Base-by-base conservation (phyloP, 208 protist species). In the Crithidia thermophila region DNA sequence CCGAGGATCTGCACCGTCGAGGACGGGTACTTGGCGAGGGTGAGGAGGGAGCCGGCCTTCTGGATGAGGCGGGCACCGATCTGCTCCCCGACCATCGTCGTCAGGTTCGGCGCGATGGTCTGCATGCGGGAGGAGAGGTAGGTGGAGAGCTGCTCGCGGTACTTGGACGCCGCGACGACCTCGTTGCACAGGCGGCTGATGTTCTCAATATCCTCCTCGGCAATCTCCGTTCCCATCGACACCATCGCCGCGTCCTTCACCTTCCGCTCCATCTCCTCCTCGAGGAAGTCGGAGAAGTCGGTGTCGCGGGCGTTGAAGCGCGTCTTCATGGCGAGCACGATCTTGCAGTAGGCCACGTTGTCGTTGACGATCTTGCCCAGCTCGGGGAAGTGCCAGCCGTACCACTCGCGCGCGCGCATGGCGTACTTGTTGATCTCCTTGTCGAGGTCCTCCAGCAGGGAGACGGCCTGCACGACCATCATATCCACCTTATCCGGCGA, bases 391-490 rank as follows among this genome's bases (percentile, higher is more conserved):
- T 99, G 98, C 98, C 98, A 99, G 31, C 98, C 98, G 82, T 99
- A 99, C 98, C 98, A 99, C 90, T 99, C 98, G 45, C 88, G 86
- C 25, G 98, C 93, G 50, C 98, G 91, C 99, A 99, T 99, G 8
- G 94, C 98, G 80, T 99, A 99, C 67, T 98, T 99, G 87, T 99
- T 99, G 50, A 99, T 91, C 79, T 99, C 99, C 84, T 99, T 99
- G 79, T 99, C 98, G 9, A 99, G 75, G 67, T 99, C 98, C 75
- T 99, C 98, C 4, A 99, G 84, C 16, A 99, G 87, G 8, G 89
- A 86, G 51, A 99, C 98, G 27, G 99, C 98, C 87, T 99, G 98
- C 52, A 99, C 98, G 50, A 99, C 99, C 99, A 99, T 99, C 72
- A 98, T 98, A 71, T 99, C 99, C 60, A 99, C 98, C 93, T 99